These are phyloP conservation scores for Eimeria maxima DNA, from an alignment of 169 alveolate species.

Conservation along the genomic window DNA sequence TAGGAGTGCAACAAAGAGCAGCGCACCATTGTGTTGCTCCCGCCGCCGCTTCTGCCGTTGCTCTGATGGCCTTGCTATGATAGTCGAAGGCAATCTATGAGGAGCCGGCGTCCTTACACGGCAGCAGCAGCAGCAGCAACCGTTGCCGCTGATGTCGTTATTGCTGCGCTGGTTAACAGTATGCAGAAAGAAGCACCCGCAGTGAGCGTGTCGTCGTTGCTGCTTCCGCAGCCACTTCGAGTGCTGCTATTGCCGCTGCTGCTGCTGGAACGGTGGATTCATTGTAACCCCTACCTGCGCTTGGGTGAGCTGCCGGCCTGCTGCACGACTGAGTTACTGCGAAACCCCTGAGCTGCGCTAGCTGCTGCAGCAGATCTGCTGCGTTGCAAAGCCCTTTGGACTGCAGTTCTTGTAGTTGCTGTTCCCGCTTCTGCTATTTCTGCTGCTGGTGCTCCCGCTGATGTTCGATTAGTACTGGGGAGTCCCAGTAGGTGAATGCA, in stretches of 20 bases:
- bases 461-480: not conserved
- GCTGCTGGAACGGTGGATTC: slow-evolving; percentile 2
- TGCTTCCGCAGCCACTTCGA: not conserved
- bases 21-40: not conserved
- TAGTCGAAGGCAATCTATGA: not conserved
- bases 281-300: not conserved
- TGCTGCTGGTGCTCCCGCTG: slow-evolving; percentile 50
- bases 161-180: slow-evolving; percentile 4
- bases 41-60: slow-evolving; percentile 38
- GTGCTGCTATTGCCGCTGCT: not conserved
- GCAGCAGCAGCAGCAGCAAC: slow-evolving; percentile 57
- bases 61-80: not conserved
- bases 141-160: slow-evolving; percentile 31
- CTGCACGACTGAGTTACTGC: not conserved
- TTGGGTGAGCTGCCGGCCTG: not conserved
- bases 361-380: slow-evolving; percentile 61
- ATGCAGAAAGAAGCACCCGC: not conserved
- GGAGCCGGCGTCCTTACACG: not conserved
- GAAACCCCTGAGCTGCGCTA: not conserved
- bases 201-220: not conserved
- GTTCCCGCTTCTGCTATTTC: slow-evolving; percentile 37
- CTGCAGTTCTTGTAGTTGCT: not conserved
- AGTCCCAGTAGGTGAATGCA: not conserved
- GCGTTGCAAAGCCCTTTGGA: not conserved
- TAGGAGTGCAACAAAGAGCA: not conserved